These are phyloP conservation scores for Cladosporium cucumerinum DNA, from an alignment of 2,329 filamentous ascomycete species.

Conservation along the genomic window DNA sequence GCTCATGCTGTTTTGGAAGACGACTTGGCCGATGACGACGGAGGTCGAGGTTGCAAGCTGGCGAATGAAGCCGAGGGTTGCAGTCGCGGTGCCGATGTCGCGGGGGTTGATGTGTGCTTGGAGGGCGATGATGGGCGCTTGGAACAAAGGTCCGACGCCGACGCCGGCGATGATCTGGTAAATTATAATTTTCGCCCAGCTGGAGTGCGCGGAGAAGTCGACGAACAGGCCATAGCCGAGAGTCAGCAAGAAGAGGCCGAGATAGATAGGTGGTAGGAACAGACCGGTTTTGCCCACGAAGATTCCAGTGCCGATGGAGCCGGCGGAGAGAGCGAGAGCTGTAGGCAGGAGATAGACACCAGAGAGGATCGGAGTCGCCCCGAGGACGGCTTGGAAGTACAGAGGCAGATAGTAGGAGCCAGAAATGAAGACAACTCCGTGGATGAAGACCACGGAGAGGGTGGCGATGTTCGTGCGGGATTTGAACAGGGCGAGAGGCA, in stretches of 20 bases:
- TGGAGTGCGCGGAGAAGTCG: conserved; percentile 34
- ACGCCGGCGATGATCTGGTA: conserved; percentile 63
- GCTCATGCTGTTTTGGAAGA: conserved; percentile 74
- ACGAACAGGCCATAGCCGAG: conserved; percentile 40
- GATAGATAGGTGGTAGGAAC: conserved; percentile 52
- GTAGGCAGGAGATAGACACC: conserved; percentile 57
- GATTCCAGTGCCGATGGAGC: conserved; percentile 34
- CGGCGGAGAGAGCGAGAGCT: conserved; percentile 34
- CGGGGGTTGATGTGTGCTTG: conserved; percentile 60
- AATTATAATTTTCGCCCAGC: conserved; percentile 39
- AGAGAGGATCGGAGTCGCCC: conserved; percentile 65
- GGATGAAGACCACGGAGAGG: conserved; percentile 65
- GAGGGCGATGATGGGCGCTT: conserved; percentile 64
- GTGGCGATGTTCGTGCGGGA: conserved; percentile 63
- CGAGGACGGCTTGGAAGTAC: conserved; percentile 76
- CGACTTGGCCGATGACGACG: conserved; percentile 70
- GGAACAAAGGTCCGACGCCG: conserved; percentile 66
- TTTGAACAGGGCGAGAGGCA: conserved; percentile 69
- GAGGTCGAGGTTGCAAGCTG: conserved; percentile 66
- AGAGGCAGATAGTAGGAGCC: conserved; percentile 77
- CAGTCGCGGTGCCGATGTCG: conserved; percentile 67
- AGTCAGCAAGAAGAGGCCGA: conserved; percentile 38
- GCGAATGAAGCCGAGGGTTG: conserved; percentile 65
- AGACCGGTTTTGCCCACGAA: conserved; percentile 47
- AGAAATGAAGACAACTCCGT: conserved; percentile 74